Evolutionary conservation across 169 alveolate species (phyloP).

Genomic region (Plasmodium knowlesi): DNA sequence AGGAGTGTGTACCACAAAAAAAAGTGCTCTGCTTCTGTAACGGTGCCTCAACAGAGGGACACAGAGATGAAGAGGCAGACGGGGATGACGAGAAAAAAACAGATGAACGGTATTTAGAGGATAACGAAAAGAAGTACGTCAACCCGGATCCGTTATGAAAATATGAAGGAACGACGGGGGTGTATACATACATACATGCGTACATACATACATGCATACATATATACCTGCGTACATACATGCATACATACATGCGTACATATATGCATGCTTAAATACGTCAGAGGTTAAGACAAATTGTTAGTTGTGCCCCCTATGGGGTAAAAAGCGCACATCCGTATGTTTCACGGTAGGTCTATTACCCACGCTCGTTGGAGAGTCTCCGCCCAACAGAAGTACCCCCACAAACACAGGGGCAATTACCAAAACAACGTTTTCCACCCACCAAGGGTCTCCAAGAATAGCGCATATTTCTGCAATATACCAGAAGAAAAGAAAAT

Average conservation of each 20-base stretch:
- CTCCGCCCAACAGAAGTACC: not conserved
- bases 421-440: not conserved
- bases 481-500: not conserved
- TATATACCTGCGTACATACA: not conserved
- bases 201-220: not conserved
- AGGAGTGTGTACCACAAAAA: constrained; percentile 69
- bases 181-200: no score
- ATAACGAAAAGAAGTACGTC: not conserved
- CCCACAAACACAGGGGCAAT: not conserved
- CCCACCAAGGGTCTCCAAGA: not conserved
- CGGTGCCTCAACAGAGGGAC: not conserved
- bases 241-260: not conserved
- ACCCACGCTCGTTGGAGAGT: not conserved
- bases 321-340: not conserved
- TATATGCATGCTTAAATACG: no score
- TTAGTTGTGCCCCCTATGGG: not conserved
- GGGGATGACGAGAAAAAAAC: not conserved
- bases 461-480: not conserved
- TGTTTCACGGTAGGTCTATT: not conserved
- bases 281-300: not conserved
- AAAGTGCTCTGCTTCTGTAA: constrained; percentile 32
- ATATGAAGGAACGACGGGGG: not conserved
- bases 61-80: not conserved
- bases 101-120: not conserved
- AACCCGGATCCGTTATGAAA: not conserved